Percentiles rank a stretch among this genome's conserved stretches.
Evolutionary conservation across 805 yeast genomes (phyloP).

Genomic region (Starmerella khaoyaiensis): DNA sequence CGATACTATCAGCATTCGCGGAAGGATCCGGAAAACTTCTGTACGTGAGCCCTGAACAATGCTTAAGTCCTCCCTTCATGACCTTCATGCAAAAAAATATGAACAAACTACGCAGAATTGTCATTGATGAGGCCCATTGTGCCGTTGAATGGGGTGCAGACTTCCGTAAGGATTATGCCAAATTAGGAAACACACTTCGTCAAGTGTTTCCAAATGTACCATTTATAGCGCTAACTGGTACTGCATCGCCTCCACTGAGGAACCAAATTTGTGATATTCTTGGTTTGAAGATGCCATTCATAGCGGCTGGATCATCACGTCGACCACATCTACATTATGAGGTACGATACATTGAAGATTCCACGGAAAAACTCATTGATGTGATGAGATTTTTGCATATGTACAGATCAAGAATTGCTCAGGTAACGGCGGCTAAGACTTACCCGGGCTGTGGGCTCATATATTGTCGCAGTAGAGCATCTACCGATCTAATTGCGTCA

Average conservation of each 20-base stretch:
- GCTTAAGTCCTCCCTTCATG: slow-evolving; percentile 46
- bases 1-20: slow-evolving; percentile 46
- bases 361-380: slow-evolving; percentile 18
- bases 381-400: slow-evolving; percentile 18
- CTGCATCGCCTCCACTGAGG: slow-evolving; percentile 49
- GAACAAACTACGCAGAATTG: slow-evolving; percentile 46
- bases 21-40: slow-evolving; percentile 48
- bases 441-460: slow-evolving; percentile 52
- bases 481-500: slow-evolving; percentile 67
- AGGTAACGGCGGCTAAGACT: not conserved
- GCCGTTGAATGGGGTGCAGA: slow-evolving; percentile 98
- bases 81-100: slow-evolving; percentile 44
- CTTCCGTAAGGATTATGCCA: slow-evolving; percentile 88
- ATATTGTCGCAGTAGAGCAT: slow-evolving; percentile 79
- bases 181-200: slow-evolving; percentile 53
- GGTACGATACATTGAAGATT: slow-evolving; percentile 45
- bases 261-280: slow-evolving; percentile 52
- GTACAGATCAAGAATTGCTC: slow-evolving; percentile 17
- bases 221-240: slow-evolving; percentile 90
- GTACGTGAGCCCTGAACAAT: slow-evolving; percentile 82
- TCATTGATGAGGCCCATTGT: slow-evolving; percentile 96
- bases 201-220: slow-evolving; percentile 47
- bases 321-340: slow-evolving; percentile 75
- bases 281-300: slow-evolving; percentile 41
- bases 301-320: slow-evolving; percentile 76